Evolutionary conservation across 2,329 filamentous ascomycete species (phyloP).

Genomic region (Ceratocystis colombiana): DNA sequence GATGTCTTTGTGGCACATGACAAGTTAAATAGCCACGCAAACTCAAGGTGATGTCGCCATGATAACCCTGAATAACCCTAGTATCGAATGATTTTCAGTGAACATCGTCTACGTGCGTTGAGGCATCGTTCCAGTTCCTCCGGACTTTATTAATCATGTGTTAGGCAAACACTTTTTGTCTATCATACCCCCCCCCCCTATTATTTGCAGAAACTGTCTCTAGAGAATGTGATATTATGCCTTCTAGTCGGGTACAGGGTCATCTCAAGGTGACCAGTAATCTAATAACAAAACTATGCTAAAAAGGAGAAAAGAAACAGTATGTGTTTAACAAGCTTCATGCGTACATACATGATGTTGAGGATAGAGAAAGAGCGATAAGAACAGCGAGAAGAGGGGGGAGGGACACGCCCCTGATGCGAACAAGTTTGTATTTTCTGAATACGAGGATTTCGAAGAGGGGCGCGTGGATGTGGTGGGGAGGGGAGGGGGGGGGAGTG

Average conservation of each 20-base stretch:
- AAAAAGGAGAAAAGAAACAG: background rate
- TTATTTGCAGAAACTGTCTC: background rate
- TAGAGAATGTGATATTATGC: background rate
- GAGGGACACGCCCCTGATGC: slow-evolving; percentile 13
- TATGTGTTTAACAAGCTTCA: background rate
- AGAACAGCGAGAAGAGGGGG: background rate
- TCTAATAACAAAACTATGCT: background rate
- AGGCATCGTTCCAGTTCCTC: background rate
- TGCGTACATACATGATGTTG: background rate
- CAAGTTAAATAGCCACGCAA: too few species aligned
- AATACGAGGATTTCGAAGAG: slow-evolving; percentile 21
- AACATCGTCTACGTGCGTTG: too few species aligned
- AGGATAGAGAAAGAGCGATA: background rate
- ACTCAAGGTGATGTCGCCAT: too few species aligned
- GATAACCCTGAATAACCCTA: too few species aligned
- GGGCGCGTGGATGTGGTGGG: slow-evolving; percentile 3
- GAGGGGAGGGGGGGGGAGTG: background rate
- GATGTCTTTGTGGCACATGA: too few species aligned
- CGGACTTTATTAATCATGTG: background rate
- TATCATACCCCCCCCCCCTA: background rate
- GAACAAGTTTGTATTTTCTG: slow-evolving; percentile 13
- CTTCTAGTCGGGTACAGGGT: background rate
- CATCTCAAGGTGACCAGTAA: background rate
- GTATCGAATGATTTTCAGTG: too few species aligned
- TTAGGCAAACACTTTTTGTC: background rate